A percentile compares a stretch with the other conserved stretches of the same genome.
Evolutionary conservation across 148 eudicot genomes (phyloP).

Genomic region (Fallopia convolvulus): DNA sequence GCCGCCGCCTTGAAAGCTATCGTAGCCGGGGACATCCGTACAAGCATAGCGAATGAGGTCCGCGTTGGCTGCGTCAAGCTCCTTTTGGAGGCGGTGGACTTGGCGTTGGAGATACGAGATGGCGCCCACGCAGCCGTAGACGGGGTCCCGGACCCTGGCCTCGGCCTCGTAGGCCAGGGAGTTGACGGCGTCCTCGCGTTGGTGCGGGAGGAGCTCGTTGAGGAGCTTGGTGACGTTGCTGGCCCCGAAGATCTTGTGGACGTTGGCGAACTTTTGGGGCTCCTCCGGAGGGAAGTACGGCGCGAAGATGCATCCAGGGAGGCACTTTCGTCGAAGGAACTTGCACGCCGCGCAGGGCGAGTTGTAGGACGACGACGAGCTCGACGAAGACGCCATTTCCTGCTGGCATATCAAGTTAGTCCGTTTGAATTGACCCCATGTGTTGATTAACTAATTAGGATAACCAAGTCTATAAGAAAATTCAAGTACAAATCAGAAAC

Average conservation of each 20-base stretch:
- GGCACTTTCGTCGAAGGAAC: conserved; percentile 72
- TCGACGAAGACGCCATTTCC: conserved; percentile 54
- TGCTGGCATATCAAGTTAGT: background rate
- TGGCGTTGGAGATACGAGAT: conserved; percentile 67
- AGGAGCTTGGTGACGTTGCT: conserved; percentile 78
- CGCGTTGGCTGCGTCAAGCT: conserved; percentile 66
- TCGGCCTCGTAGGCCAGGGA: conserved; percentile 86
- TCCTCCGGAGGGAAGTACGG: conserved; percentile 85
- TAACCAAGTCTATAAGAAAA: too few species aligned
- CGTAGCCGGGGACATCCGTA: conserved; percentile 12
- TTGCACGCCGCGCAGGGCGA: conserved; percentile 89
- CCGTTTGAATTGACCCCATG: background rate
- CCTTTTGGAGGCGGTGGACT: conserved; percentile 66
- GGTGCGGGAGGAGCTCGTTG: conserved; percentile 76
- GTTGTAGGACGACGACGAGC: conserved; percentile 42
- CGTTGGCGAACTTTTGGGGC: conserved; percentile 77
- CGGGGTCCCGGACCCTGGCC: conserved; percentile 70
- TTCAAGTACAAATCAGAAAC: too few species aligned
- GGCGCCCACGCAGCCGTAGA: conserved; percentile 79
- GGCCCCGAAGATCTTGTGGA: conserved; percentile 82
- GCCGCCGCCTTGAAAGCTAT: background rate
- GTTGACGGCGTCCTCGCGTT: conserved; percentile 70
- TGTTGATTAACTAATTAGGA: too few species aligned
- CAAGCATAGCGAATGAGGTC: conserved; percentile 52
- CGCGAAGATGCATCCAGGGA: conserved; percentile 72